Base-by-base conservation (phyloP, 306 rosid genomes). In the Myrica gale region DNA sequence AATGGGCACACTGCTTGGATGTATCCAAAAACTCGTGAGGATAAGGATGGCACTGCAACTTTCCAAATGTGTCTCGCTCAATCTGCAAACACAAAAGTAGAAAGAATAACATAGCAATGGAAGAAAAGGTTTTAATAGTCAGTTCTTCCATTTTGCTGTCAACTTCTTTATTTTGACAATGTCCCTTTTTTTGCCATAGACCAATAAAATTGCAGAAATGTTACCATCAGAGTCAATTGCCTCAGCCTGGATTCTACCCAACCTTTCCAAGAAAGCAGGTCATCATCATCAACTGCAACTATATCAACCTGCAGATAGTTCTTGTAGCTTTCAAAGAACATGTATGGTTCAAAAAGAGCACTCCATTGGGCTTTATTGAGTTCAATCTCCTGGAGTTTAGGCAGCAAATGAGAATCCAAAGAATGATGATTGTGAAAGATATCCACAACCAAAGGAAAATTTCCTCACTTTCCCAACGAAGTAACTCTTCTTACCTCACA, bases 221-320 rank as follows among this genome's bases (percentile, higher is more conserved):
- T 70, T 79, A 85, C 86, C 90, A 82, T 84, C 78, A 87, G 73
- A 67, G 91, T 94, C 81, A 94, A 89, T 80, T 90, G 93, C 71
- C 97, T 89, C 78, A 94, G 87, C 75, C 97, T 90, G 58, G 98
- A 94, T 83, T 92, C 98, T 68, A 94, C 96, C 98, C 98, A 94
- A 66, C 98, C 98, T 81, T 88, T 94, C 98, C 97, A 94, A 8
- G 86, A 78, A 3, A 90, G 97, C 76, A 94, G 77, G 76, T 89
- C 98, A 58, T 91, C 96, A 54, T 78, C 83, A 82, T 94, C 92
- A 47, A 87, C 92, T 32, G 97, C 97, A 72, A 91, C 86, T 73
- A 94, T 83, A 68, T 91, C 98, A 71, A 94, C 96, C 85, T 94
- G 96, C 78, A 94, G 83, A 71, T 86, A 94, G 84, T 94, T 93